Base-by-base conservation (phyloP, 306 rosid species). In the Abrus precatorius region DNA sequence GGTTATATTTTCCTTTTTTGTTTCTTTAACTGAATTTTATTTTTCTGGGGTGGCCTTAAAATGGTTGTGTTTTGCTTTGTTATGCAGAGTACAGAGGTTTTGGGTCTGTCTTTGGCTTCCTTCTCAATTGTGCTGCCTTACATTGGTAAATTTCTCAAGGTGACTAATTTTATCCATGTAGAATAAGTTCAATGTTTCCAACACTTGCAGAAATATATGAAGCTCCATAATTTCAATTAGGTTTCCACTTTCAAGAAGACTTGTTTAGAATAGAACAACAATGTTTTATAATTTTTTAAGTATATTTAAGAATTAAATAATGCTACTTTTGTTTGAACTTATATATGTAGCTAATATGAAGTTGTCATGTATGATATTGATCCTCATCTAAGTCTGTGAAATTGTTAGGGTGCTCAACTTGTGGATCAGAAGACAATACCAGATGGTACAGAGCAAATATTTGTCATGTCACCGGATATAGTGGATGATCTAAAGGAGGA, bases 91-190 rank as follows among this genome's bases (percentile, higher is more conserved):
- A 88, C 96, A 54, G 98, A 95, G 72, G 91, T 86, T 80, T 84
- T 95, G 81, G 98, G 97, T 40, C 66, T 95, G 78, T 89, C 96
- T 66, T 87, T 93, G 89, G 97, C 98, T 66, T 92, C 90, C 48
- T 87, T 93, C 81, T 95, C 99, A 29, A 14, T 87, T 69, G 83
- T 82, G 28, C 85, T 95, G 64, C 96, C 98, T 7, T 93, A 90
- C 85, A 76, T 95, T 52, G 98, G 98, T 45, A 90, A 89, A 85
- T 91, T 95, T 86, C 98, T 93, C 70, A 89, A 91, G 99, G 99
- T 95, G 83, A 11, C n/a, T 52, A 4, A 74, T 12, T 50, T 75
- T 63, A 20, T 76, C 29, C n/a, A 9, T 64, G 9, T 44, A 38
- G 20, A 5, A 43, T 20, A 47, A 5, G 5, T 67, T 33, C 65